Evolutionary conservation across 148 eudicot species (phyloP).

Genomic region (Rhododendron vialii): DNA sequence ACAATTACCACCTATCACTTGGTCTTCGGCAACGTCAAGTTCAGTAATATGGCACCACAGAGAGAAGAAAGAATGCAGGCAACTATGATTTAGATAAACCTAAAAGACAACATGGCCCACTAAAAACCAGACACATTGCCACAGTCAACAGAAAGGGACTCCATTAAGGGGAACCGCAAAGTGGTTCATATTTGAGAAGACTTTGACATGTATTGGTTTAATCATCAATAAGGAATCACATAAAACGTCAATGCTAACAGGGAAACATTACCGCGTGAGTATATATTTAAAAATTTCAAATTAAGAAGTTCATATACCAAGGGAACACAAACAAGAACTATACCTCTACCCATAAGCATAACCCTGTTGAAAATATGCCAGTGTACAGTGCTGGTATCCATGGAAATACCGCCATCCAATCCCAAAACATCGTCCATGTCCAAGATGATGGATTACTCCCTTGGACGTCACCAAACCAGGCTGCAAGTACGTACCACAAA

Average conservation of each 20-base stretch:
- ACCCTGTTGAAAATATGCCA: constrained; percentile 55
- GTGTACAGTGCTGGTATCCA: constrained; percentile 78
- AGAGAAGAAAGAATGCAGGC: constrained; percentile 4
- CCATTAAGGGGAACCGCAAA: not conserved
- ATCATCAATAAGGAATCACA: not conserved
- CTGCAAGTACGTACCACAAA: constrained; percentile 45
- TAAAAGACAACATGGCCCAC: not conserved
- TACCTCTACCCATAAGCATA: constrained; percentile 83
- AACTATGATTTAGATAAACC: not conserved
- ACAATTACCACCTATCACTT: not conserved
- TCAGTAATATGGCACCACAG: not conserved
- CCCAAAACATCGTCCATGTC: constrained; percentile 39
- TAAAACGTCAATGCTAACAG: not conserved
- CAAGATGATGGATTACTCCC: constrained; percentile 32
- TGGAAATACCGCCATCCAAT: constrained; percentile 44
- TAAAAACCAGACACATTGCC: not conserved
- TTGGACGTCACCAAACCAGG: constrained; percentile 25
- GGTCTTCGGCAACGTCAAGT: not conserved
- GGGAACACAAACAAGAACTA: not conserved
- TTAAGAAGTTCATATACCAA: not conserved
- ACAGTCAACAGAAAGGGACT: not conserved
- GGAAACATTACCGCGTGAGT: not conserved
- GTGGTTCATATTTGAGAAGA: not conserved
- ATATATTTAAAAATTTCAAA: not conserved
- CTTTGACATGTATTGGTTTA: not conserved